Evolutionary conservation across 1,284 basidiomycete species (phyloP).

Genomic region (Polyporus tsugae): DNA sequence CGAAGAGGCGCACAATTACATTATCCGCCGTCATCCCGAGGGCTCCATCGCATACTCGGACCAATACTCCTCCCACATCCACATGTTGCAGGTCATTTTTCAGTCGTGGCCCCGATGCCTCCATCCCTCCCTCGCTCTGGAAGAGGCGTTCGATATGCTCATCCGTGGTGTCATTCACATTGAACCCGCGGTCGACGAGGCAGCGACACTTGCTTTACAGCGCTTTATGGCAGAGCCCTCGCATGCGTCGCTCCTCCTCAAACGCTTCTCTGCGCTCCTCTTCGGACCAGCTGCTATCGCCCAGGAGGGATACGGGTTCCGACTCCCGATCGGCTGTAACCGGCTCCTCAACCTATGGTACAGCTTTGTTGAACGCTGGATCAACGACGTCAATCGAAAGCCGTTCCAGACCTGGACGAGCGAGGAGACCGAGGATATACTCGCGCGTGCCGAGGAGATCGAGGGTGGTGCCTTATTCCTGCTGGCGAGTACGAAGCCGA

Average conservation of each 20-base stretch:
- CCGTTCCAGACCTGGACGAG: conserved; percentile 49
- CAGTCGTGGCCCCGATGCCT: conserved; percentile 89
- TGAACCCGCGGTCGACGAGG: conserved; percentile 78
- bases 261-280: conserved; percentile 78
- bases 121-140: conserved; percentile 60
- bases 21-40: conserved; percentile 75
- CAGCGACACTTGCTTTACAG: conserved; percentile 74
- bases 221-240: conserved; percentile 75
- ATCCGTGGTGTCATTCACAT: conserved; percentile 86
- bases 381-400: conserved; percentile 53
- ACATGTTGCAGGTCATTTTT: conserved; percentile 82
- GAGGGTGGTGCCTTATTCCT: conserved; percentile 84
- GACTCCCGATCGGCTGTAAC: conserved; percentile 70
- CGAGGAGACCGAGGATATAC: conserved; percentile 48
- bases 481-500: conserved; percentile 66
- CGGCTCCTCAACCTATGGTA: conserved; percentile 81
- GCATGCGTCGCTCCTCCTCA: conserved; percentile 70
- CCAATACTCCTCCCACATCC: conserved; percentile 71
- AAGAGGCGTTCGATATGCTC: conserved; percentile 82
- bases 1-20: conserved; percentile 73
- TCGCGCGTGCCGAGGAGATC: conserved; percentile 63
- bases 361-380: conserved; percentile 78
- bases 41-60: conserved; percentile 78
- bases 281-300: conserved; percentile 78
- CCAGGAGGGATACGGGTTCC: conserved; percentile 70